Evolutionary conservation across 2,329 filamentous ascomycete genomes (phyloP), one percentile per base, ranked within the genome.

Genomic region (Trichoderma afroharzianum): DNA sequence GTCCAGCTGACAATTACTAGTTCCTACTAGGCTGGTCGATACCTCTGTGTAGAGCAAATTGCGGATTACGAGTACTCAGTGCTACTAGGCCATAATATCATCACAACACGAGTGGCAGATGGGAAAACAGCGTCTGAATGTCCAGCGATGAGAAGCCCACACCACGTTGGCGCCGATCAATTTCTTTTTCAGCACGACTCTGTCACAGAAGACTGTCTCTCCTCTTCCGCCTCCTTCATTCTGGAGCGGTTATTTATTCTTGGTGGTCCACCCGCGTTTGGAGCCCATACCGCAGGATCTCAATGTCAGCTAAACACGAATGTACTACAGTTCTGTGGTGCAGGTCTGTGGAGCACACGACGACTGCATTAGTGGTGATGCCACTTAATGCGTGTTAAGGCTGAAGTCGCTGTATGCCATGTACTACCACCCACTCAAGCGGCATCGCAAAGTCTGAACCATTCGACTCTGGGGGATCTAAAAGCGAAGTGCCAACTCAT

Each of bases 321-420:
- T 15, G 62, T 30, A 67, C 63, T 32, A 28, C 50, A 28, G 28
- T 58, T 30, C 59, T 18, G 53, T 43, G 63, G 50, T 36, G 63
- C 36, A 50, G 36, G 55, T 33, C 55, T 33, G 55, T 68, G 66
- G 66, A 68, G 66, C 55, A 32, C 39, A 67, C 53, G 50, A 39
- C 63, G 24, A 43, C 63, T 50, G 55, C 66, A 61, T 68, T 68
- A 68, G 66, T 26, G 66, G 55, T 21, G 26, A 59, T 59, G 26
- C 62, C 33, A 30, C 36, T 63, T 32, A 53, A 53, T 64, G 62
- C 66, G 36, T 59, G 33, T 69, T 69, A 69, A 69, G 67, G 67
- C 67, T 69, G 67, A 69, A 69, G 55, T 62, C 57, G 39, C 67
- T 69, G 39, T 50, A 36, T 62, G 15, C 57, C 43, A 30, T 55